Base-by-base conservation (phyloP, 2,329 filamentous ascomycete genomes). In the Stachybotrys elegans region DNA sequence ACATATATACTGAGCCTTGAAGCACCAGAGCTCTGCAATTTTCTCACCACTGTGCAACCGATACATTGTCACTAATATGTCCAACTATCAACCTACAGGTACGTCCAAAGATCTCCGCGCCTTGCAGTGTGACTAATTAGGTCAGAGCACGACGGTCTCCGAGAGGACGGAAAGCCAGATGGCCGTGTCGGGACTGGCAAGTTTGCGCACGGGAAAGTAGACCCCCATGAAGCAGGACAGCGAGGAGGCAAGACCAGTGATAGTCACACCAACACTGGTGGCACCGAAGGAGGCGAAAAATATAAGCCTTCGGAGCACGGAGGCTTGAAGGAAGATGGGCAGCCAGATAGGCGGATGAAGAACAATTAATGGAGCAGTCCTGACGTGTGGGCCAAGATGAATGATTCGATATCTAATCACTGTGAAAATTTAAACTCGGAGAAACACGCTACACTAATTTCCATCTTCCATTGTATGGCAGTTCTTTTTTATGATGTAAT, bases 121-220 rank as follows among this genome's bases (percentile, higher is more conserved):
- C 22, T 6, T 40, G 8, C 14, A 25, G n/a, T 3, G 6, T n/a
- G 7, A 16, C 20, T 23, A 39, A 7, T 23, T 22, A 8, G 8
- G n/a, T 20, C 1, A 50, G 52, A 54, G 48, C 51, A 54, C 43
- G 52, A 47, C 22, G 52, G 52, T 39, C 52, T 54, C 48, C 52
- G 52, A 43, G 44, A 54, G 48, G 52, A 52, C 2, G 52, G 52
- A 9, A 40, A 54, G 48, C 52, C 51, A 1, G 52, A 54, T 22
- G 39, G 41, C 3, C 52, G 52, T 13, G 52, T 54, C 13, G 52
- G 52, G 8, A 54, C 52, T 0, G 52, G 52, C 44, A 51, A 54
- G 46, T 54, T 54, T 23, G 52, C 52, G 3, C 43, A 54, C 14
- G 52, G 52, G 41, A 54, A 54, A 48, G 51, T 54, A 3, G 52